Base-by-base conservation (phyloP, 352 stramenopile species). In the Saprolegnia parasitica region DNA sequence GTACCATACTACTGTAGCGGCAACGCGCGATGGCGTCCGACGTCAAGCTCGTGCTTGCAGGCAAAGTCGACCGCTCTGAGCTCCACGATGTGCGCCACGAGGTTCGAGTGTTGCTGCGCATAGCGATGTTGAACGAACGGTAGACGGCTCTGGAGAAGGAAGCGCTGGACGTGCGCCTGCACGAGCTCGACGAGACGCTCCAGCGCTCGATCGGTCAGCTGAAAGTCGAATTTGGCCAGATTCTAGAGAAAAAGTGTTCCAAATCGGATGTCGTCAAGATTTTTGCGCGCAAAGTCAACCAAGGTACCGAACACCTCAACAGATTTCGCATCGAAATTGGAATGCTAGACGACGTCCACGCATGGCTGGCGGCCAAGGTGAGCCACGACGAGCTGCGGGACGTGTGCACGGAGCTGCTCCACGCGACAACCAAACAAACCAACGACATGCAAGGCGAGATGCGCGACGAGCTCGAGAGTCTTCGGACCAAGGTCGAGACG, bases 21-120 rank as follows among this genome's bases (percentile, higher is more conserved):
- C 58, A 67, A 32, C 40, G 58, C 23, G 58, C 58, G 9, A 67
- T 67, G 58, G 58, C 58, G 45, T 67, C 58, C 1, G 58, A 67
- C 42, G 58, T 67, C 6, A 54, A 67, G 23, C n/a, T 67, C 29
- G 58, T 67, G 37, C 37, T 67, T 21, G 15, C 40, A 18, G 32
- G 13, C n/a, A 67, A 67, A n/a, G 23, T 67, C 23, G 58, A 56
- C 40, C 37, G 58, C 8, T 37, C 8, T 24, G 58, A 67, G 23
- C 32, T 67, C 10, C 42, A 49, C 11, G 42, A 49, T 8, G 42
- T n/a, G 13, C 42, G 42, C 13, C 42, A 49, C 42, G 13, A 49
- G 11, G 42, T 49, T 49, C 4, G 42, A 49, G 3, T 8, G 29
- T 10, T 49, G 8, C 42, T 49, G 18, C 10, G 3, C 4, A 10